Conservation (phyloP, 257 asterid genomes). For the Solanum medicagineum region DNA sequence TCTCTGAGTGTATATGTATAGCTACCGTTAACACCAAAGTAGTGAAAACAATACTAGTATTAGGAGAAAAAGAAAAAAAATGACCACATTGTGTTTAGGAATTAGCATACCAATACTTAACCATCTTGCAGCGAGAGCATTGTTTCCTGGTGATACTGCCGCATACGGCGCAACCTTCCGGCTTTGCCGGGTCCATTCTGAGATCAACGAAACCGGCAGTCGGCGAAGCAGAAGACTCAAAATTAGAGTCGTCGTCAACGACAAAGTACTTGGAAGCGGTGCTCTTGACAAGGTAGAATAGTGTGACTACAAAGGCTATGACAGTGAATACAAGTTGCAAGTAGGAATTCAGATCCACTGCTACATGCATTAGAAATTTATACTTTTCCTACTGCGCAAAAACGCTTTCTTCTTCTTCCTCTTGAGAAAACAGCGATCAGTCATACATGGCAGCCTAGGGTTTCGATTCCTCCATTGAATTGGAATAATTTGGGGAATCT, state of each 20-base stretch:
- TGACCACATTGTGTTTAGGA: not conserved
- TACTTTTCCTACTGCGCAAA: not conserved
- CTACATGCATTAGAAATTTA: slow-evolving; percentile 43
- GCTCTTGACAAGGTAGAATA: slow-evolving; percentile 49
- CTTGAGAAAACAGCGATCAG: not conserved
- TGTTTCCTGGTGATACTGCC: slow-evolving; percentile 31
- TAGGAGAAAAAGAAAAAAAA: not conserved
- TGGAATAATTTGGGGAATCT: not conserved
- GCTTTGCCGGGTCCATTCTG: slow-evolving; percentile 9
- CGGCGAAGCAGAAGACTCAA: slow-evolving; percentile 2
- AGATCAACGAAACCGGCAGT: not conserved
- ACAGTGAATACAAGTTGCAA: slow-evolving; percentile 59
- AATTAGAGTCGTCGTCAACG: slow-evolving; percentile 40
- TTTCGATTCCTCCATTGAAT: not conserved
- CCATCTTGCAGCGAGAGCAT: slow-evolving; percentile 74
- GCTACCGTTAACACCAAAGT: not conserved
- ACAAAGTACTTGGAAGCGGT: slow-evolving; percentile 74
- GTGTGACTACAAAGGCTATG: slow-evolving; percentile 28
- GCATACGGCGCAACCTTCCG: slow-evolving; percentile 54
- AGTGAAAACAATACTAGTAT: not conserved
- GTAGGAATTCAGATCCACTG: slow-evolving; percentile 72
- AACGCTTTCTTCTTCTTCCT: not conserved
- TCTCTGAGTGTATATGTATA: not conserved
- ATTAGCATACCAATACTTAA: slow-evolving; percentile 54
- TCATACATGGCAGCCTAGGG: not conserved